These are phyloP conservation scores for Crucihimalaya himalaica DNA, from an alignment of 345 rosid species.

Conservation along the genomic window DNA sequence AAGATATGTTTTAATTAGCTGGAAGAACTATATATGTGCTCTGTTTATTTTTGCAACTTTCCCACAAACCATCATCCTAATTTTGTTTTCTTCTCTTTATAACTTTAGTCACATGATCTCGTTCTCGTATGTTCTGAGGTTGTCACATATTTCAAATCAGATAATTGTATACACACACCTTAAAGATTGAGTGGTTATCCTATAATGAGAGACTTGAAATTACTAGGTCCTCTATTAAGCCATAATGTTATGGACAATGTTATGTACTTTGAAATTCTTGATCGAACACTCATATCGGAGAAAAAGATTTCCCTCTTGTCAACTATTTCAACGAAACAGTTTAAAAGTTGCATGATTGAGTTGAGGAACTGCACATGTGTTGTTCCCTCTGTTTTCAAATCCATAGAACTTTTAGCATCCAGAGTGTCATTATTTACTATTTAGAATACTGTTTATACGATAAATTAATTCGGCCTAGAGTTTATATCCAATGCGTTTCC, in stretches of 20 bases:
- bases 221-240: neutral
- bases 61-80: neutral
- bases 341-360: slow-evolving; percentile 33
- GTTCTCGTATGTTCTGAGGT: neutral
- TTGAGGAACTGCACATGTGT: slow-evolving; percentile 30
- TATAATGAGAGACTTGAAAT: slow-evolving; percentile 5
- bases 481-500: neutral
- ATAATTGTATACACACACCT: neutral
- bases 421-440: neutral
- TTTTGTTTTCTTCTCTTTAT: neutral
- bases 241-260: slow-evolving; percentile 1
- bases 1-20: neutral
- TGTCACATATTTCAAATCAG: slow-evolving; percentile 12
- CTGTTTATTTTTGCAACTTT: neutral
- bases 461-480: neutral
- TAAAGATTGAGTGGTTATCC: neutral
- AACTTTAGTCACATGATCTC: slow-evolving; percentile 4
- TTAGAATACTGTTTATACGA: neutral
- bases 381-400: slow-evolving; percentile 24
- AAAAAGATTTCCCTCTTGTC: neutral
- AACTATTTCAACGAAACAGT: slow-evolving; percentile 11
- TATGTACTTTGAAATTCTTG: neutral
- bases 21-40: neutral
- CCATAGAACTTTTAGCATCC: neutral
- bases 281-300: neutral